phyloP scores from a whole-genome alignment of 208 protist genomes.

The Leishmania mexicana region DNA sequence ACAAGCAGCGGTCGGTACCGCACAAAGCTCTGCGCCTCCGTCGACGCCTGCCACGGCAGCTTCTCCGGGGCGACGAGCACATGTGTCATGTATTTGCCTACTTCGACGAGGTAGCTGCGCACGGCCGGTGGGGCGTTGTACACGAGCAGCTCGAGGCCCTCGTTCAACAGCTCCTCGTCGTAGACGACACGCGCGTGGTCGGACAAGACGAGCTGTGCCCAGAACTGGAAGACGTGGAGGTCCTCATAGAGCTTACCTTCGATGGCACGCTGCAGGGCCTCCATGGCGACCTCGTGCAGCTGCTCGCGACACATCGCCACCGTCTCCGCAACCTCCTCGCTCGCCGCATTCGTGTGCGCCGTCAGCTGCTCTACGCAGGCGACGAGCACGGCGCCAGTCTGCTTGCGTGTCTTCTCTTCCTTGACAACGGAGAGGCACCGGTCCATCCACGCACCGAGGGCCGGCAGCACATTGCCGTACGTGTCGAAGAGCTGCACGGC shows the following conservation, averaged over 20 bases:
- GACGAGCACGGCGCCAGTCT: conserved; percentile 54
- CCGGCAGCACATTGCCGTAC: conserved; percentile 49
- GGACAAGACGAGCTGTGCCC: conserved; percentile 67
- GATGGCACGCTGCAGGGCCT: conserved; percentile 50
- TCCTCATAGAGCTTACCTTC: conserved; percentile 70
- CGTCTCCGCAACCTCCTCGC: conserved; percentile 15
- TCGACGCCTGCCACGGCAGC: conserved; percentile 17
- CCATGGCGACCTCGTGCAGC: conserved; percentile 49
- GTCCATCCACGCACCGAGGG: conserved; percentile 56
- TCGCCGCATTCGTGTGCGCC: conserved; percentile 14
- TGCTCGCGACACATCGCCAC: conserved; percentile 30
- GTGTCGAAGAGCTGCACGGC: conserved; percentile 42
- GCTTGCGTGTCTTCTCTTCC: conserved; percentile 59
- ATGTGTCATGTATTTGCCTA: conserved; percentile 37
- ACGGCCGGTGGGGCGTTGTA: conserved; percentile 26
- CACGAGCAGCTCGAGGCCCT: conserved; percentile 50
- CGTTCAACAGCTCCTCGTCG: conserved; percentile 74
- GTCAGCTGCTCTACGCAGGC: conserved; percentile 27
- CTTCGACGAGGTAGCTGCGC: conserved; percentile 64
- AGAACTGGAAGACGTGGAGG: conserved; percentile 70
- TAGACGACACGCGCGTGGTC: conserved; percentile 59
- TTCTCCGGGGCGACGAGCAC: conserved; percentile 19
- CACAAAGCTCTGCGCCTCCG: conserved; percentile 30
- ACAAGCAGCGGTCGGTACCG: conserved; percentile 65
- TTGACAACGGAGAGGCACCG: conserved; percentile 75